Percentiles rank a stretch among this genome's conserved stretches.
phyloP scores from a whole-genome alignment of 2,329 filamentous ascomycete species.

The Fusarium sp. region DNA sequence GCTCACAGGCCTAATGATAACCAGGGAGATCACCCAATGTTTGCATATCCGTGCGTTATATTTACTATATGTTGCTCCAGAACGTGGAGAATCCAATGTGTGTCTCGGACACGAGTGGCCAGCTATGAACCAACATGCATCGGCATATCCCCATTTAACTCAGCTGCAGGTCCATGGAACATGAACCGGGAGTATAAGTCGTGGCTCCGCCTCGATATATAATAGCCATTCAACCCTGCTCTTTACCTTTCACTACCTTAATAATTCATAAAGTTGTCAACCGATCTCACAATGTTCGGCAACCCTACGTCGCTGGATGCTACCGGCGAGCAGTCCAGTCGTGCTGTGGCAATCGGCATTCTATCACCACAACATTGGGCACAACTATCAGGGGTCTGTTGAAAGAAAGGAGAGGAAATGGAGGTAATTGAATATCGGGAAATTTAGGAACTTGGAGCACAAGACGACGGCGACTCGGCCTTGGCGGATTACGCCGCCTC shows the following conservation, averaged over 20 bases:
- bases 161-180: background rate
- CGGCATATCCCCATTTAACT: background rate
- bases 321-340: background rate
- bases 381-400: background rate
- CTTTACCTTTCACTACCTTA: too few species aligned
- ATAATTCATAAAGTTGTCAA: too few species aligned
- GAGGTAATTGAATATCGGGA: background rate
- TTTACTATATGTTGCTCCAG: background rate
- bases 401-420: background rate
- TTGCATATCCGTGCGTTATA: background rate
- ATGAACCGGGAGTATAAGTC: background rate
- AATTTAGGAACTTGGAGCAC: background rate
- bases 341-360: background rate
- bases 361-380: background rate
- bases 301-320: too few species aligned
- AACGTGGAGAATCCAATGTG: background rate
- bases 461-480: background rate
- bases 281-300: background rate
- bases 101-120: background rate
- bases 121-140: background rate
- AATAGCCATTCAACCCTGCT: background rate
- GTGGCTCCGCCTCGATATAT: background rate
- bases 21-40: too few species aligned
- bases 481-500: background rate
- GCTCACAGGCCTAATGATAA: too few species aligned